These are phyloP conservation scores for Zygosaccharomyces lentus DNA, from an alignment of 805 yeast species.

Conservation along the genomic window DNA sequence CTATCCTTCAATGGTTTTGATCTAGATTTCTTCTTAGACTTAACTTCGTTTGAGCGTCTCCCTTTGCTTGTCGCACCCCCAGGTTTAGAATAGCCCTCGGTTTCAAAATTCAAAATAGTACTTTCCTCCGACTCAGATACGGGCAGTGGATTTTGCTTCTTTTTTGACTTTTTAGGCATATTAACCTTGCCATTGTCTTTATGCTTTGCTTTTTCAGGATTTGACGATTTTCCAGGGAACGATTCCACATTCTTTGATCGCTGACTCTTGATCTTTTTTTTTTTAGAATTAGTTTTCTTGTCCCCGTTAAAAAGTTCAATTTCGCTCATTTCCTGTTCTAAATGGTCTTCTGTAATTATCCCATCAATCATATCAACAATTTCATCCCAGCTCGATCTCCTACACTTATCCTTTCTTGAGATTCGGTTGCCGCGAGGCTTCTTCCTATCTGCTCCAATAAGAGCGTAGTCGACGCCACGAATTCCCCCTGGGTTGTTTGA, in stretches of 20 bases:
- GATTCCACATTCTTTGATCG: background rate
- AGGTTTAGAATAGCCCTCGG: too few species aligned
- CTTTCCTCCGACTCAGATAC: too few species aligned
- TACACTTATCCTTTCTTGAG: background rate
- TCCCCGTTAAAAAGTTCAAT: conserved; percentile 1
- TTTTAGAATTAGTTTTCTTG: background rate
- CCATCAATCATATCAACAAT: background rate
- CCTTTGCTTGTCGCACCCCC: background rate
- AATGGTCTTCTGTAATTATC: background rate
- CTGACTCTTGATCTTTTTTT: background rate
- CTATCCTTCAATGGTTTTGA: background rate
- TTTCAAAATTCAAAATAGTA: too few species aligned
- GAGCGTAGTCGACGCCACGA: background rate
- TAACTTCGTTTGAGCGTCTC: background rate
- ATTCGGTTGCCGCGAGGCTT: background rate
- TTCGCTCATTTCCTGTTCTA: background rate
- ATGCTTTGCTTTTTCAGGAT: background rate
- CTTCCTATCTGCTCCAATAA: background rate
- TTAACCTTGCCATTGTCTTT: background rate
- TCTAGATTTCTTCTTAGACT: background rate
- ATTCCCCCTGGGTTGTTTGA: background rate
- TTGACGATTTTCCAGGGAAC: background rate
- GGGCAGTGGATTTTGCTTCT: background rate
- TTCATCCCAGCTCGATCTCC: too few species aligned
- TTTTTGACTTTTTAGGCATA: background rate